phyloP scores from a whole-genome alignment of 306 rosid species.

The Prunus mira region DNA sequence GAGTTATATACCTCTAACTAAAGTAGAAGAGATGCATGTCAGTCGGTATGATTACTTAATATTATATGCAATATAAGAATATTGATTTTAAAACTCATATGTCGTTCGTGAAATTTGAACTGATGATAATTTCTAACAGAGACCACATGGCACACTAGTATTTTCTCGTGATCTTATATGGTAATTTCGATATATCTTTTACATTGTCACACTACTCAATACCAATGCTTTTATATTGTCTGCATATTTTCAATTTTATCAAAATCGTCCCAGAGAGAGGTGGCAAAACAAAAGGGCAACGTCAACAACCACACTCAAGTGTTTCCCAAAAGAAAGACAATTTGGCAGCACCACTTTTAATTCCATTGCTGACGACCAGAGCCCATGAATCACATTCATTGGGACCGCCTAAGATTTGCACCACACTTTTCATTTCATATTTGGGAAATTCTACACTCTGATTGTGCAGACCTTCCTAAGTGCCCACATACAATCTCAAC shows the following conservation, averaged over 20 bases:
- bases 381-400: neutral
- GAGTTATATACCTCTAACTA: neutral
- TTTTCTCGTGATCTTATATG: no score
- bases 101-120: no score
- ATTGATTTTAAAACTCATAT: no score
- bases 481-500: no score
- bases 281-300: neutral
- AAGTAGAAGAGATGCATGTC: neutral
- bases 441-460: no score
- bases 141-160: no score
- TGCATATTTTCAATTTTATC: neutral
- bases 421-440: neutral
- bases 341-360: neutral
- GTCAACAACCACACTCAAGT: slow-evolving; percentile 26
- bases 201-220: no score
- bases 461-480: no score
- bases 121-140: no score
- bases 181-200: no score
- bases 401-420: slow-evolving; percentile 11
- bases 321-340: slow-evolving; percentile 29
- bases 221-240: no score
- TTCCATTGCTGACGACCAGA: neutral
- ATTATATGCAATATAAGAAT: no score
- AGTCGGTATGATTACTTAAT: neutral
- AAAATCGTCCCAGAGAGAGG: neutral